Evolutionary conservation across 139 green algal genomes (phyloP), one percentile per base, ranked within the genome.

Genomic region (Deuterostichococcus epilithicus): DNA sequence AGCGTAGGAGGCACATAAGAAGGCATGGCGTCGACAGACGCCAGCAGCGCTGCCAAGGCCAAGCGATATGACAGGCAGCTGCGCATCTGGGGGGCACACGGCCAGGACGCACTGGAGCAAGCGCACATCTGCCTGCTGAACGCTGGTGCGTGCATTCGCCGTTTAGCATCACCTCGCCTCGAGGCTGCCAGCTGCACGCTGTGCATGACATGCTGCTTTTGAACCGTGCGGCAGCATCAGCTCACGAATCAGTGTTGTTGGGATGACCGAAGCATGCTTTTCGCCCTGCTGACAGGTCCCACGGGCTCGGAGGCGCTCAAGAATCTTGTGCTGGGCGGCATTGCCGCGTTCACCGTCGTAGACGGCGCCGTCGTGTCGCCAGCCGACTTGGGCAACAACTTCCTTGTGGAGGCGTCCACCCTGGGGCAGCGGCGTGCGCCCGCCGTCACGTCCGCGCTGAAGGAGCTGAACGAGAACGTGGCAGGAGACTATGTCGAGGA

Each of bases 291-390:
- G 52, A 65, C 68, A 45, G 82, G 87, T 22, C 79, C 90, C 6
- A 94, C 91, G 0, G 94, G 94, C 28, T 89, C 88, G 0, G 96
- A 99, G 78, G 89, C 94, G 1, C 84, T 99, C 13, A 99, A 99
- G 77, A 99, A 99, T 78, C 81, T 99, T 26, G 95, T 99, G 0
- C 87, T 99, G 36, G 94, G 95, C 0, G 95, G 95, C 77, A 98
- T 99, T 20, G 85, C 84, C 5, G 88, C 88, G 1, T 99, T 99
- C 86, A 98, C 94, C 0, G 86, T 99, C 23, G 91, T 99, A 26
- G 95, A 99, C 75, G 87, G 81, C 0, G 74, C 70, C 13, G 88
- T 85, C 39, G 93, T 99, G 10, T 73, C 76, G 22, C 68, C 87
- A 0, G 32, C 70, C 2, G 95, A 99, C 77, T 71, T 98, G 8